phyloP scores from a whole-genome alignment of 495 filamentous ascomycete species.

The Chaetomium tenue region DNA sequence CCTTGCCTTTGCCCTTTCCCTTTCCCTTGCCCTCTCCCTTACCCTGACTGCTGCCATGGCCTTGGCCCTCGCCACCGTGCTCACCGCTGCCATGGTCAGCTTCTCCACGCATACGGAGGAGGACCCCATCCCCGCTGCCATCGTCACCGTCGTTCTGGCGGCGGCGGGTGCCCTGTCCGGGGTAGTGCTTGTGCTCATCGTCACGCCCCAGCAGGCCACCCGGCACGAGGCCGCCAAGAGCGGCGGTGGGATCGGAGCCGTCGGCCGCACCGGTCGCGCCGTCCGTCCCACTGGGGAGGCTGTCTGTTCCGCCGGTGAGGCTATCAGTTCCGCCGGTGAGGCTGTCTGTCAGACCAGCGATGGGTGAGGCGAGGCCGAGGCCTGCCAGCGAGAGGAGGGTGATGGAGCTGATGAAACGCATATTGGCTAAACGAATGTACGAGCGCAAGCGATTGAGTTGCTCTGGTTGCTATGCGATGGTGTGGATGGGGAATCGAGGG shows the following conservation, averaged over 20 bases:
- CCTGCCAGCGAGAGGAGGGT: constrained; percentile 19
- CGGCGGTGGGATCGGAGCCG: neutral
- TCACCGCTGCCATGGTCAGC: no score
- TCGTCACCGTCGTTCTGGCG: neutral
- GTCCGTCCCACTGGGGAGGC: no score
- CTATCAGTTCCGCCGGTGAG: no score
- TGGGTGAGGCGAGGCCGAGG: constrained; percentile 9
- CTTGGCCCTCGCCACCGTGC: no score
- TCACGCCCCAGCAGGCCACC: neutral
- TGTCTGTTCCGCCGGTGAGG: no score
- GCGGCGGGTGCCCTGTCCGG: neutral
- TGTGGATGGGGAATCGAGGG: neutral
- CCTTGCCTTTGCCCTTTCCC: no score
- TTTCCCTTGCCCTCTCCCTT: no score
- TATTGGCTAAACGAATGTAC: neutral
- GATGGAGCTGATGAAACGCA: constrained; percentile 23
- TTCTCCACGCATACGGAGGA: neutral
- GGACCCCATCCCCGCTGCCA: neutral
- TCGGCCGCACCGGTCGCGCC: no score
- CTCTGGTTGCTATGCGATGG: neutral
- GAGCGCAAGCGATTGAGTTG: neutral
- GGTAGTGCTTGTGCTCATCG: neutral
- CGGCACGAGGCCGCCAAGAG: neutral
- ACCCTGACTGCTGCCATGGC: no score
- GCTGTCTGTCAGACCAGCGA: neutral